Evolutionary conservation across 108 stramenopile species (phyloP).

Genomic region (Cyclotella choctawhatcheeana): DNA sequence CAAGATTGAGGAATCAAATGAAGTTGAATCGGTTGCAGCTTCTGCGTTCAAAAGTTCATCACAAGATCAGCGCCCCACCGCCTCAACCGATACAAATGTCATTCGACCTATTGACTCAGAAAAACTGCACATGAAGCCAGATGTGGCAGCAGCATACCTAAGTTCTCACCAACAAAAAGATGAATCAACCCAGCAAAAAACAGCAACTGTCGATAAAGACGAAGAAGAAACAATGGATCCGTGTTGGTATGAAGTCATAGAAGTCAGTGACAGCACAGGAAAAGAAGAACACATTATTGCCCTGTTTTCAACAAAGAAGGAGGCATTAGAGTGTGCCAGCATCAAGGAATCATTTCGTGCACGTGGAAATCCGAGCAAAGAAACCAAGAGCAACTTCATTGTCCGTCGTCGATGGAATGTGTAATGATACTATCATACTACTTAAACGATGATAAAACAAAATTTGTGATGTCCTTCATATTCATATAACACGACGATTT

Average conservation of each 20-base stretch:
- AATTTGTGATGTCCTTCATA: no score
- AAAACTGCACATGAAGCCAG: constrained; percentile 38
- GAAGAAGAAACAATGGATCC: constrained; percentile 17
- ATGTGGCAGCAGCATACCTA: constrained; percentile 24
- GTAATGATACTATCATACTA: no score
- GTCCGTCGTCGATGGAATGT: no score
- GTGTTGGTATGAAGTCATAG: constrained; percentile 45
- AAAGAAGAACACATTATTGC: constrained; percentile 29
- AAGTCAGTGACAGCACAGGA: not conserved
- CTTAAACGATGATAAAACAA: no score
- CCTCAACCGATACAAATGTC: no score
- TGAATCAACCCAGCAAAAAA: not conserved
- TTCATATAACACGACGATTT: no score
- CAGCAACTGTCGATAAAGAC: not conserved
- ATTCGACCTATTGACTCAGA: constrained; percentile 20
- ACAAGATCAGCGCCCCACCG: constrained; percentile 7
- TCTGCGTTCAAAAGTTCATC: no score
- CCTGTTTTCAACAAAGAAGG: constrained; percentile 35
- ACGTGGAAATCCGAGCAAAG: constrained; percentile 1
- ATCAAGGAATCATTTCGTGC: constrained; percentile 18
- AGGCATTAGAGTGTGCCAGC: constrained; percentile 21
- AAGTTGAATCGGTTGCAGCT: no score
- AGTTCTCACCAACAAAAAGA: constrained; percentile 10
- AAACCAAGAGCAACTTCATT: no score
- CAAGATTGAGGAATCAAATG: constrained; percentile 1